Percentiles rank a stretch among this genome's conserved stretches.
phyloP scores from a whole-genome alignment of 2,329 filamentous ascomycete species.

The Penicillium sp. region DNA sequence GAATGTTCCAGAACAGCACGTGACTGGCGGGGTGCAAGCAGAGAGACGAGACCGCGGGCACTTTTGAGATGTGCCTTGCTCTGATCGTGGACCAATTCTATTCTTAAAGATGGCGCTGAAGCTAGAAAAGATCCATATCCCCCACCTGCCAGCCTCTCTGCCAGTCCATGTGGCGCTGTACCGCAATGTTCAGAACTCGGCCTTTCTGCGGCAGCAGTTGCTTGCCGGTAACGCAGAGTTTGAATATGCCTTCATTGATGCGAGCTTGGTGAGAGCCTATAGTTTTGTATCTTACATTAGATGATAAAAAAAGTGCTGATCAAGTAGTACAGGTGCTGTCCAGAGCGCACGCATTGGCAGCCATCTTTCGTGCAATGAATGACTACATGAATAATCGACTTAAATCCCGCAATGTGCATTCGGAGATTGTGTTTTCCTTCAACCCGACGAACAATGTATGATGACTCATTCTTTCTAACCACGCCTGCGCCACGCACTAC shows the following conservation, averaged over 20 bases:
- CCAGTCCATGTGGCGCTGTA: conserved; percentile 76
- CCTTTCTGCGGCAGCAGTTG: conserved; percentile 79
- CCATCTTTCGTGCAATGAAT: conserved; percentile 76
- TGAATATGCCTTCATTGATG: conserved; percentile 93
- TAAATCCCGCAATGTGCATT: conserved; percentile 84
- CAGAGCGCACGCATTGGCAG: conserved; percentile 71
- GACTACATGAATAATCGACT: conserved; percentile 64
- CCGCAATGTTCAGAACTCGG: conserved; percentile 73
- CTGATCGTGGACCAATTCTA: conserved; percentile 9
- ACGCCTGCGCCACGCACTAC: conserved; percentile 24
- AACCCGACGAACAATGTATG: conserved; percentile 79
- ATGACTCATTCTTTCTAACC: not conserved
- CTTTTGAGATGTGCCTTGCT: conserved; percentile 20
- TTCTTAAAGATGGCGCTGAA: conserved; percentile 32
- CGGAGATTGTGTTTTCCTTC: conserved; percentile 80
- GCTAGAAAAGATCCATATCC: conserved; percentile 70
- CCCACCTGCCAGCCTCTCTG: conserved; percentile 72
- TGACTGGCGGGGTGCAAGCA: conserved; percentile 13
- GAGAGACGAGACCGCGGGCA: not conserved
- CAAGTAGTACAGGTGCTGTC: conserved; percentile 64
- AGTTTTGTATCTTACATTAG: not conserved
- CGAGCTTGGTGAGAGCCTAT: conserved; percentile 62
- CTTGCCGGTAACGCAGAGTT: conserved; percentile 81
- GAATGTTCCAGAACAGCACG: conserved; percentile 29
- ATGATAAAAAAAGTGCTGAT: conserved; percentile 16